Base-by-base conservation (phyloP, 192 early-diverging fungal species). In the Thamnidium elegans region DNA sequence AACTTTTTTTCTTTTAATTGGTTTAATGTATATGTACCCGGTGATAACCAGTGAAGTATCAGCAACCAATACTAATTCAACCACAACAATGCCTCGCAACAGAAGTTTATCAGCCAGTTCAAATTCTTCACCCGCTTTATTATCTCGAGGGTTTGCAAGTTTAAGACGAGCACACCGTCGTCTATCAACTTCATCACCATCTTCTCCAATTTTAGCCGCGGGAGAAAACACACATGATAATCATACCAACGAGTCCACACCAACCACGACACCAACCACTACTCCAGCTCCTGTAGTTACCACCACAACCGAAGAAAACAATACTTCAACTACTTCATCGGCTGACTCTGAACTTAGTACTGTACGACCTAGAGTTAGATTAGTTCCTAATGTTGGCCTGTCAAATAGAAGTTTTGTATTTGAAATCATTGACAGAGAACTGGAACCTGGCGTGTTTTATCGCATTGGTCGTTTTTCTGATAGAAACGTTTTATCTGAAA, bases 391-490 rank as follows among this genome's bases (percentile, higher is more conserved):
- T 15, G 61, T 63, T 4, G 48, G 48, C 30, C 31, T 50, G 21
- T 48, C 61, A 13, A 51, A 17, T 21, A 39, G 47, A 51, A 51
- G 61, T 21, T 63, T 63, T 51, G 47, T 63, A 23, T 87, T 87
- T 75, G 82, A 84, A 30, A 74, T 79, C 10, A 79, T 87, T 67
- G 81, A 83, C 68, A 75, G 84, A 9, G 83, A 86, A 43, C 81
- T 91, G 2, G 76, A 82, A 1, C 83, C 86, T 50, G 78, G 78
- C 61, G 78, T 81, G 43, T 46, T 80, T 3, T 79, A 90, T 50
- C 87, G 87, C 61, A 87, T 91, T 55, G 88, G 88, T 4, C 75
- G 89, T 46, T 89, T 89, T 63, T 87, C 87, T 3, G 88, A 90
- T 63, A 84, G 82, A 68, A 79, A 83, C 15, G 39, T 62, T 13